These are phyloP conservation scores for Castanea crenata DNA, from an alignment of 306 rosid genomes.

Conservation along the genomic window DNA sequence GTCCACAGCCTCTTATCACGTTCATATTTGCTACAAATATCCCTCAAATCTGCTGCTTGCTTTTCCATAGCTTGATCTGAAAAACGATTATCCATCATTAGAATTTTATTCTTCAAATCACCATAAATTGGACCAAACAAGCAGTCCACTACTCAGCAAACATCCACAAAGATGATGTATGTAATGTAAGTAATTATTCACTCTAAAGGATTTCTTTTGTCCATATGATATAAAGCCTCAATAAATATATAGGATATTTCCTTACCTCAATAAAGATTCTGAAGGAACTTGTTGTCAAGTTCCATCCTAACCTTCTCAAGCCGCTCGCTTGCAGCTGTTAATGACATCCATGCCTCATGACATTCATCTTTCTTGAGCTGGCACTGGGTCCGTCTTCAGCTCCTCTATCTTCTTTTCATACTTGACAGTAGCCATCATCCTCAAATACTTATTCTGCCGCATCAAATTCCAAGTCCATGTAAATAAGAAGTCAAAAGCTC, in stretches of 20 bases:
- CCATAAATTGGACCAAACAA: background rate
- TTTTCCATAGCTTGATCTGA: slow-evolving; percentile 15
- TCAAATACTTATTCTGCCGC: slow-evolving; percentile 16
- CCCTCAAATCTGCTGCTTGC: slow-evolving; percentile 7
- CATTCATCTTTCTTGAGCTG: slow-evolving; percentile 28
- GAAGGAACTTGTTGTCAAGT: slow-evolving; percentile 24
- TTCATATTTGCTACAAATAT: slow-evolving; percentile 2
- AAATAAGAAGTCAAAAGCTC: background rate
- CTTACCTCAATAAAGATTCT: slow-evolving; percentile 25
- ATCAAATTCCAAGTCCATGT: background rate
- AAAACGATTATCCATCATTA: background rate
- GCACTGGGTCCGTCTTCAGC: slow-evolving; percentile 9
- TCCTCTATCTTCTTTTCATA: slow-evolving; percentile 30
- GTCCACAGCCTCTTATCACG: slow-evolving; percentile 20
- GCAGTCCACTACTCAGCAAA: background rate
- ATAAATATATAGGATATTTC: background rate
- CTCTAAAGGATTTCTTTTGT: background rate
- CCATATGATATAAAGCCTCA: background rate
- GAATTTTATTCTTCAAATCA: background rate
- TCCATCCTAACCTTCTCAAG: slow-evolving; percentile 23
- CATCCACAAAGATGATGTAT: background rate
- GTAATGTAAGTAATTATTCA: background rate
- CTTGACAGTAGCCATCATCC: slow-evolving; percentile 17
- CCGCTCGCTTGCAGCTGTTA: slow-evolving; percentile 22
- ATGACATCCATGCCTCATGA: slow-evolving; percentile 34